Evolutionary conservation across 1,139 yeast species (phyloP).

Genomic region (Magnusiomyces tetraspermus): DNA sequence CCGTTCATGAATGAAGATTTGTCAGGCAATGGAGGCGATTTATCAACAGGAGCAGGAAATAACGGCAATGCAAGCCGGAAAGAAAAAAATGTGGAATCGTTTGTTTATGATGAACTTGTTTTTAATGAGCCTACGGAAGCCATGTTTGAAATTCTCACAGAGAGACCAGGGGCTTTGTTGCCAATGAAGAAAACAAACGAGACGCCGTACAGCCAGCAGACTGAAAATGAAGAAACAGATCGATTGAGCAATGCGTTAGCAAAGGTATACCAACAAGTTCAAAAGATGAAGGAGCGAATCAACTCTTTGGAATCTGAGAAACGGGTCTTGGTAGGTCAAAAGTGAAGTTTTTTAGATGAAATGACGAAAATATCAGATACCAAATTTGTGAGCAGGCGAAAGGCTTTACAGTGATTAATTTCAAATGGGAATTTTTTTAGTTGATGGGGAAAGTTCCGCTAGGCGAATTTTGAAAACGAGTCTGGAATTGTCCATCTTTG

Average conservation of each 20-base stretch:
- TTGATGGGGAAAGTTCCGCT: no score
- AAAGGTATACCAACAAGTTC: constrained; percentile 40
- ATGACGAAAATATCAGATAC: no score
- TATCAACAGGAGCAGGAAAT: constrained; percentile 18
- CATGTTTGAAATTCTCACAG: constrained; percentile 68
- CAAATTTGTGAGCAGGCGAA: no score
- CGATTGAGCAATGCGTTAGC: constrained; percentile 58
- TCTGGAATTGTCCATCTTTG: no score
- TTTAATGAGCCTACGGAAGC: constrained; percentile 94
- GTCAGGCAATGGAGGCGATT: constrained; percentile 18
- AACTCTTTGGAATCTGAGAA: constrained; percentile 27
- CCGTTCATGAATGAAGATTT: constrained; percentile 53
- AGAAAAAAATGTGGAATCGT: constrained; percentile 45
- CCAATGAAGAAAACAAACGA: constrained; percentile 47
- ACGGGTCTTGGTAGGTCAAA: no score
- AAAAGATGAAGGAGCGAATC: constrained; percentile 28
- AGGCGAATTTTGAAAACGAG: no score
- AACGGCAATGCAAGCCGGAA: constrained; percentile 18
- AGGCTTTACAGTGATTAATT: no score
- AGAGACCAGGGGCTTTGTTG: constrained; percentile 62
- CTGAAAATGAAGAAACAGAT: constrained; percentile 72
- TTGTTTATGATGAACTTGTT: constrained; percentile 81
- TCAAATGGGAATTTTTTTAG: no score
- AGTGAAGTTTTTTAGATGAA: no score
- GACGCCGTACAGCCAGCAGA: constrained; percentile 40